Conservation (phyloP, 768 basidiomycete genomes). For the Boletus sensibilis region DNA sequence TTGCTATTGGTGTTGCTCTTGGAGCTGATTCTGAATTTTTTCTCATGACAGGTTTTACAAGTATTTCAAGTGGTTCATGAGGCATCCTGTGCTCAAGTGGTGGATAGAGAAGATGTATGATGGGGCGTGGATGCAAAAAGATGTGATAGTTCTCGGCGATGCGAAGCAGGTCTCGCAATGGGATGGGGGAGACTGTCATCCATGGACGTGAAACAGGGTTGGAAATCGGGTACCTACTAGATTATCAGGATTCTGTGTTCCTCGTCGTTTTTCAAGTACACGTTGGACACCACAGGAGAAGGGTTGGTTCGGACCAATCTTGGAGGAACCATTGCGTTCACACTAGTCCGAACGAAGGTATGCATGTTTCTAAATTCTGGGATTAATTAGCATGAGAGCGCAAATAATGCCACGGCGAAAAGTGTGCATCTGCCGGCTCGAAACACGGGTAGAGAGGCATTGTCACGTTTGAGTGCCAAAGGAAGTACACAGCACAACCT, state of each 20-base stretch:
- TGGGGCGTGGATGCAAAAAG: slow-evolving; percentile 39
- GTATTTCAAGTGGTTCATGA: slow-evolving; percentile 38
- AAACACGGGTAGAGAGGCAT: background rate
- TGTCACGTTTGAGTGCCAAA: background rate
- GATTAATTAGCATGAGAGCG: background rate
- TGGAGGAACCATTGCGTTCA: background rate
- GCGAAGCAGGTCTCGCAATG: slow-evolving; percentile 16
- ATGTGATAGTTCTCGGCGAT: slow-evolving; percentile 39
- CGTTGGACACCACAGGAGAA: too few species aligned
- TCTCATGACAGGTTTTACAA: slow-evolving; percentile 24
- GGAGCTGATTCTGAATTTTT: slow-evolving; percentile 5
- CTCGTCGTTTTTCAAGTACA: background rate
- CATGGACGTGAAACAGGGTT: background rate
- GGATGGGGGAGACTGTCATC: slow-evolving; percentile 27
- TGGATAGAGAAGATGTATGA: slow-evolving; percentile 39
- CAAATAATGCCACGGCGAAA: background rate
- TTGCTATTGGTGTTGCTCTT: background rate
- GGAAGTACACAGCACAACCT: too few species aligned
- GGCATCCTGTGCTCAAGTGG: slow-evolving; percentile 41
- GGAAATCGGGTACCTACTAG: too few species aligned
- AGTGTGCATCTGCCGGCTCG: background rate
- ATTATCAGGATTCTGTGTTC: background rate
- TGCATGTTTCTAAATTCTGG: too few species aligned
- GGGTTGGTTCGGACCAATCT: background rate
- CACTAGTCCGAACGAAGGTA: too few species aligned